These are phyloP conservation scores for Amesomyces nigricolor DNA, from an alignment of 2,329 filamentous ascomycete genomes.

Conservation along the genomic window DNA sequence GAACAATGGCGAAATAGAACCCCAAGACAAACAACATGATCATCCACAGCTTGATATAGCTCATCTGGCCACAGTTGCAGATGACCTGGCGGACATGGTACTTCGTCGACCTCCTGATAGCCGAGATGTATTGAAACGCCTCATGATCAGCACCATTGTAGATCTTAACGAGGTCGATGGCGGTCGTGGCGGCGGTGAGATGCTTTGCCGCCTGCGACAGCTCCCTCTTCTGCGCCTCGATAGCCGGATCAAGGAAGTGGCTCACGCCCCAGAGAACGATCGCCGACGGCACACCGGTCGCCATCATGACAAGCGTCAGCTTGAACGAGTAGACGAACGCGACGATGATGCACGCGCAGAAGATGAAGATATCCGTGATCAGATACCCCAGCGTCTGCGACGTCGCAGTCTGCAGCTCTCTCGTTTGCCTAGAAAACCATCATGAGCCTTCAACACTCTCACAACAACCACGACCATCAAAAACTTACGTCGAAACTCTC, in stretches of 20 bases:
- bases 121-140: conserved; percentile 55
- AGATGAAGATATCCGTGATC: conserved; percentile 58
- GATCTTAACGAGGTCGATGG: conserved; percentile 81
- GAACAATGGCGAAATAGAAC: conserved; percentile 77
- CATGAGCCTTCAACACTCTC: neutral
- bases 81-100: conserved; percentile 64
- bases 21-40: conserved; percentile 78
- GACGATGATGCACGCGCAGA: conserved; percentile 59
- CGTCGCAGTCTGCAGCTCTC: conserved; percentile 73
- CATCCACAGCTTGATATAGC: conserved; percentile 67
- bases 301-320: conserved; percentile 72
- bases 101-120: conserved; percentile 52
- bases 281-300: conserved; percentile 64
- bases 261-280: conserved; percentile 56
- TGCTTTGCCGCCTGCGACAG: conserved; percentile 67
- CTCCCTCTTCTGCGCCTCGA: conserved; percentile 62
- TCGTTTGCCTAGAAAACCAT: conserved; percentile 57
- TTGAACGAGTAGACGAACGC: conserved; percentile 80
- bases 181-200: conserved; percentile 61
- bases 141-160: conserved; percentile 73
- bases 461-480: neutral
- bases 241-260: conserved; percentile 55
- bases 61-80: conserved; percentile 65
- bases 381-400: conserved; percentile 74
- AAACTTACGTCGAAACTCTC: conserved; percentile 64